phyloP scores from a whole-genome alignment of 2,329 filamentous ascomycete genomes.

The Penicillium sp. region DNA sequence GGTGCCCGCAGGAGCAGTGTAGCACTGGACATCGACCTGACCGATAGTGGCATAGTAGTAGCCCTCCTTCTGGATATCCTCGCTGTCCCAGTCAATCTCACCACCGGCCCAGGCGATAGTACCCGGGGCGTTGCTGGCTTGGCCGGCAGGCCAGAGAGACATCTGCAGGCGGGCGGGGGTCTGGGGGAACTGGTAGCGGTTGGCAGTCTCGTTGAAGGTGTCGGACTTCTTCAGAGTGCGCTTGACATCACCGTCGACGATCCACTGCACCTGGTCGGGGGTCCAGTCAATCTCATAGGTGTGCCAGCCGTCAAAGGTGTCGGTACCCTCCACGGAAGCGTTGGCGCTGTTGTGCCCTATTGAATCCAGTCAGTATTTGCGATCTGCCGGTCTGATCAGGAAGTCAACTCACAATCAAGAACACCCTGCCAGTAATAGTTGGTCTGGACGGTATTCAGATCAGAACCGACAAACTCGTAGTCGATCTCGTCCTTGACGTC shows the following conservation, averaged over 20 bases:
- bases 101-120: conserved; percentile 92
- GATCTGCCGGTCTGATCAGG: not conserved
- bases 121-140: conserved; percentile 70
- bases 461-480: conserved; percentile 85
- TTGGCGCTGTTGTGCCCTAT: conserved; percentile 54
- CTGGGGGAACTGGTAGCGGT: conserved; percentile 84
- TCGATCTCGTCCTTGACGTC: conserved; percentile 99
- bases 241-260: conserved; percentile 72
- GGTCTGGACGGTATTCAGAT: conserved; percentile 74
- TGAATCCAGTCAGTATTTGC: not conserved
- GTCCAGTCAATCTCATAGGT: conserved; percentile 93
- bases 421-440: conserved; percentile 98
- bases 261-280: conserved; percentile 80
- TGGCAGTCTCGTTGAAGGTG: conserved; percentile 79
- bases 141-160: conserved; percentile 92
- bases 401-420: conserved; percentile 69
- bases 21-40: conserved; percentile 80
- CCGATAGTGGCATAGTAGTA: conserved; percentile 84
- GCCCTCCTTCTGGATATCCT: conserved; percentile 73
- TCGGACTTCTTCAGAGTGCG: conserved; percentile 70
- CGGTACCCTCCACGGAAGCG: conserved; percentile 51
- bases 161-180: conserved; percentile 86
- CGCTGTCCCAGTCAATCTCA: conserved; percentile 75
- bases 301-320: conserved; percentile 76
- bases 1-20: conserved; percentile 69